Percentiles rank a stretch among this genome's conserved stretches.
These are phyloP conservation scores for Psilocybe mexicana DNA, from an alignment of 1,284 basidiomycete species.

Conservation along the genomic window DNA sequence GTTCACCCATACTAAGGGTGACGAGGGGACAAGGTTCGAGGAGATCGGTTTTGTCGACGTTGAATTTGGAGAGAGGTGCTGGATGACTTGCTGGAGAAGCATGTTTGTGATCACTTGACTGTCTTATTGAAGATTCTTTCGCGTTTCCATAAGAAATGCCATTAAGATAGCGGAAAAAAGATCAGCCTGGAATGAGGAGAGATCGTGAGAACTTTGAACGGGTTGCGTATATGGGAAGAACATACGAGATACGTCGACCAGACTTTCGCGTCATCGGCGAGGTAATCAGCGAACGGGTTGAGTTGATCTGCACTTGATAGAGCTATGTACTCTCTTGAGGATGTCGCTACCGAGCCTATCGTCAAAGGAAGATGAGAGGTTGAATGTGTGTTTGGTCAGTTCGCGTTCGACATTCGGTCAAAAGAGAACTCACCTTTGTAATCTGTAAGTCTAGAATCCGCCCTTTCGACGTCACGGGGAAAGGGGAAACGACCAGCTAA, in stretches of 20 bases:
- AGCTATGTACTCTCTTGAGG: conserved; percentile 1
- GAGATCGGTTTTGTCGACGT: neutral
- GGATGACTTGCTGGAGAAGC: conserved; percentile 14
- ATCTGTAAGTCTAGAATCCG: neutral
- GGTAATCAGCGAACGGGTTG: conserved; percentile 15
- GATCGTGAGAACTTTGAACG: neutral
- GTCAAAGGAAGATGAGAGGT: neutral
- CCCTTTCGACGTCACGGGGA: too few relatives aligned
- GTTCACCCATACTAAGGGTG: conserved; percentile 16
- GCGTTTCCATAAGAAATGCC: conserved; percentile 22
- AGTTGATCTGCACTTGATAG: neutral
- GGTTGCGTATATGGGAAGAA: neutral
- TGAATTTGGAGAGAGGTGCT: conserved; percentile 7
- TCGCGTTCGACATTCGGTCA: neutral
- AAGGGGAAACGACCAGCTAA: neutral
- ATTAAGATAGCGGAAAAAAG: conserved; percentile 24
- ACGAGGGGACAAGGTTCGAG: neutral
- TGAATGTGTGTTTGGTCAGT: neutral
- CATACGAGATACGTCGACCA: conserved; percentile 17
- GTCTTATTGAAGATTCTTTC: conserved; percentile 19
- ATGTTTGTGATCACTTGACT: conserved; percentile 12
- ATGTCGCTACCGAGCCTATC: neutral
- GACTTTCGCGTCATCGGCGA: conserved; percentile 18
- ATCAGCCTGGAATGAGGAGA: conserved; percentile 13
- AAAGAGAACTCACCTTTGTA: neutral